These are phyloP conservation scores for Phialemoniopsis sp. DNA, from an alignment of 2,329 filamentous ascomycete genomes.

Conservation along the genomic window DNA sequence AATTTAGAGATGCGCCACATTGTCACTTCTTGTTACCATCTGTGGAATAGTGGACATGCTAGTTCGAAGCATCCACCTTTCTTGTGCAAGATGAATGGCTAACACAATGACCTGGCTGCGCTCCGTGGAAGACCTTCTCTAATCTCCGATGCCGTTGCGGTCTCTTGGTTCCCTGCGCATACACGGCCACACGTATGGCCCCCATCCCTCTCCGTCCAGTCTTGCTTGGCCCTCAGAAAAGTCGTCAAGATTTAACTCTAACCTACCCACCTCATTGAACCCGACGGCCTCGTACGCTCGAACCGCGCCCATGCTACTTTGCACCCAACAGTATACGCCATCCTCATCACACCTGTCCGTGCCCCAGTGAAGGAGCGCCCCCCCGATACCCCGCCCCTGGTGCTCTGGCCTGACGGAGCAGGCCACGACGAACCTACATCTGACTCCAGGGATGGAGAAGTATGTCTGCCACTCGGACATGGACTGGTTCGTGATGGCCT, in stretches of 20 bases:
- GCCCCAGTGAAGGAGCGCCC: slow-evolving; percentile 5
- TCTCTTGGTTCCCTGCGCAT: neutral
- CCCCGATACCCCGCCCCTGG: slow-evolving; percentile 3
- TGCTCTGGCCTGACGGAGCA: slow-evolving; percentile 1
- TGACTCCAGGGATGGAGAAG: neutral
- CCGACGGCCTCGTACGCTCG: neutral
- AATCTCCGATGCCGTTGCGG: no score
- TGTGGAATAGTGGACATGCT: no score
- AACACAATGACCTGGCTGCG: no score
- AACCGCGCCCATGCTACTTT: neutral
- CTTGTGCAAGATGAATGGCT: no score
- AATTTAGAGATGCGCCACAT: no score
- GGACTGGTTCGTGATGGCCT: neutral
- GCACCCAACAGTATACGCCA: slow-evolving; percentile 2
- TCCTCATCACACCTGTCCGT: slow-evolving; percentile 4
- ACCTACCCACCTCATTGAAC: neutral
- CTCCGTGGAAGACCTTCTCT: no score
- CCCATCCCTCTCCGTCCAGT: slow-evolving; percentile 4
- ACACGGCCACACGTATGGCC: slow-evolving; percentile 10
- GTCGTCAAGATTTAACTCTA: neutral
- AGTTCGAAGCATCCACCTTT: no score
- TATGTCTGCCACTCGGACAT: neutral
- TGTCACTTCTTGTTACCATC: no score
- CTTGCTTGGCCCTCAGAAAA: neutral
- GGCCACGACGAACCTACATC: slow-evolving; percentile 2